These are phyloP conservation scores for Peronospora farinosa DNA, from an alignment of 352 stramenopile genomes.

Conservation along the genomic window DNA sequence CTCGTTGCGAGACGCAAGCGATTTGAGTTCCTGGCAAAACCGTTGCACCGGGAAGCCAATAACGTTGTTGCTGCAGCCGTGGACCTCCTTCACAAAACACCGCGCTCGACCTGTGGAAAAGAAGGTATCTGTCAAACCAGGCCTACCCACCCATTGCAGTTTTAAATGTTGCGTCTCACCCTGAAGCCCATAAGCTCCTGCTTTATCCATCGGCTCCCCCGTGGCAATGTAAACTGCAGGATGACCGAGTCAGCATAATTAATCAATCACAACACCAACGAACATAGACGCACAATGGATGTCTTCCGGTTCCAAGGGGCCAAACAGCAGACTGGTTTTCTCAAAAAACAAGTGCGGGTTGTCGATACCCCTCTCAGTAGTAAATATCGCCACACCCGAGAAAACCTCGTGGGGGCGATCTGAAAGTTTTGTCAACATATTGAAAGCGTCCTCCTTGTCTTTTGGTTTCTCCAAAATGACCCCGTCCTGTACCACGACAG, in stretches of 20 bases:
- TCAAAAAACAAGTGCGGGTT: slow-evolving; percentile 69
- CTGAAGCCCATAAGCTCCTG: slow-evolving; percentile 88
- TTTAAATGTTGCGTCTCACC: slow-evolving; percentile 18
- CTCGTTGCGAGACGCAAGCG: slow-evolving; percentile 30
- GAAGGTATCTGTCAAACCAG: not conserved
- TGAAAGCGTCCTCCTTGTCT: slow-evolving; percentile 73
- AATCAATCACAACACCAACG: not conserved
- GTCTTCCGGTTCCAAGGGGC: slow-evolving; percentile 42
- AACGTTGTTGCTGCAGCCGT: slow-evolving; percentile 90
- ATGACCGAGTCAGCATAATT: slow-evolving; percentile 3
- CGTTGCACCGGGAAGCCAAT: slow-evolving; percentile 85
- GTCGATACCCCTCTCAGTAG: slow-evolving; percentile 30
- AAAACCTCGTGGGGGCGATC: slow-evolving; percentile 76
- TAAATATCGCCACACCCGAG: slow-evolving; percentile 80
- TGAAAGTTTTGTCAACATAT: slow-evolving; percentile 74
- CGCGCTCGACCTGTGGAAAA: slow-evolving; percentile 36
- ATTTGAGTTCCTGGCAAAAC: slow-evolving; percentile 58
- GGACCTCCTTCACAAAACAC: slow-evolving; percentile 71
- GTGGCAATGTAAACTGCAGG: slow-evolving; percentile 78
- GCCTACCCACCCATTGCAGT: too few relatives aligned
- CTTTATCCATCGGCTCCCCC: slow-evolving; percentile 90
- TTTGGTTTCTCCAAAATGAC: slow-evolving; percentile 87
- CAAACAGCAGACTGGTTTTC: slow-evolving; percentile 56
- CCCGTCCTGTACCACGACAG: slow-evolving; percentile 80
- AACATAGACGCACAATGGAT: slow-evolving; percentile 41